Evolutionary conservation across 2,329 filamentous ascomycete species (phyloP).

Genomic region (Ophiostoma sp.): DNA sequence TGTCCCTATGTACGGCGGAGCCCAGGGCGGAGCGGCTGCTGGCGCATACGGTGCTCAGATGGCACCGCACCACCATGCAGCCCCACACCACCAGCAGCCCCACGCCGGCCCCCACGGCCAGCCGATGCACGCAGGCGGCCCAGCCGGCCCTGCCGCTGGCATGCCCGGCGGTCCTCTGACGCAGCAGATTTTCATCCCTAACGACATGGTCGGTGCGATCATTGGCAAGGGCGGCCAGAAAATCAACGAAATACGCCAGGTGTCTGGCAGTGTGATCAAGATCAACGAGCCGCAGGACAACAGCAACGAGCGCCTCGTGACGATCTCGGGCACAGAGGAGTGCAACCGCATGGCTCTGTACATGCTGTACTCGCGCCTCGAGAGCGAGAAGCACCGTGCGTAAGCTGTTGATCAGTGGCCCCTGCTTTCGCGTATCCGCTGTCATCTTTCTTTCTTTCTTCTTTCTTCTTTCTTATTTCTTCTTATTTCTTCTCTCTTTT

Average conservation of each 20-base stretch:
- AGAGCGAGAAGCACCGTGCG: constrained; percentile 71
- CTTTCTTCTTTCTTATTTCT: background rate
- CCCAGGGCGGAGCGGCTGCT: constrained; percentile 58
- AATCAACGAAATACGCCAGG: constrained; percentile 97
- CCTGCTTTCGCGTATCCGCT: background rate
- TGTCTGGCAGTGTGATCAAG: constrained; percentile 97
- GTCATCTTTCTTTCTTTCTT: constrained; percentile 1
- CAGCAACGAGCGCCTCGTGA: constrained; percentile 95
- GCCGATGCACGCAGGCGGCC: constrained; percentile 38
- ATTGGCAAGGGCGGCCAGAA: constrained; percentile 98
- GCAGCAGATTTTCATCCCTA: constrained; percentile 98
- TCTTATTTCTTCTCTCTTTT: background rate
- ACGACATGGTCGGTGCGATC: constrained; percentile 98
- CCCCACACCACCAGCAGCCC: constrained; percentile 59
- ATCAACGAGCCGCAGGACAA: constrained; percentile 99
- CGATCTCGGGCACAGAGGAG: constrained; percentile 94
- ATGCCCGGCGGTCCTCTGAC: constrained; percentile 74
- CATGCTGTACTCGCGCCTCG: constrained; percentile 95
- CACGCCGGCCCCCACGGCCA: constrained; percentile 53
- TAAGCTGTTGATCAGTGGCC: constrained; percentile 31
- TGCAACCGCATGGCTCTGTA: constrained; percentile 99
- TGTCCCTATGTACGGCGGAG: constrained; percentile 63
- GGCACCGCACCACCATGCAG: constrained; percentile 69
- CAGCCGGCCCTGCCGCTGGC: constrained; percentile 58
- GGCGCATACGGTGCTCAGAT: constrained; percentile 70